Conservation (phyloP, 495 filamentous ascomycete genomes). For the Podospora sp. region DNA sequence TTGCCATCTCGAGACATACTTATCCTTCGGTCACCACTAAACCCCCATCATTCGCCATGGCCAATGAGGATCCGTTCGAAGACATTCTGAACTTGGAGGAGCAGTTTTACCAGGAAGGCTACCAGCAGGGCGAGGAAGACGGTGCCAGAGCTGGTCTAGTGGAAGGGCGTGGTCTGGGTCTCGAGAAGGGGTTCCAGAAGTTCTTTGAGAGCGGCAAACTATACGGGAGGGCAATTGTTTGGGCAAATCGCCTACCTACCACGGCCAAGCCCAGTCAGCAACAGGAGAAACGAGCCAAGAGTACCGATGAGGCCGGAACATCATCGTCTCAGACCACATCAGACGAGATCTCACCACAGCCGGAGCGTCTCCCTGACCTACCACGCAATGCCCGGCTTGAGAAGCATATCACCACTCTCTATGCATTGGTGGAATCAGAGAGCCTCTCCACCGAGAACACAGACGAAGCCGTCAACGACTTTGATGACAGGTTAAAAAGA, state of each 20-base stretch:
- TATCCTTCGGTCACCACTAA: neutral
- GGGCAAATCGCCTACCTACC: constrained; percentile 57
- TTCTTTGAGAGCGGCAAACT: constrained; percentile 77
- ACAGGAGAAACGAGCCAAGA: constrained; percentile 26
- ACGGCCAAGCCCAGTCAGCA: constrained; percentile 13
- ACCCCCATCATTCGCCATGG: neutral
- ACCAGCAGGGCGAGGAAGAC: constrained; percentile 71
- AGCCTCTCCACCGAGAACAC: constrained; percentile 76
- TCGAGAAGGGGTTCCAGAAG: constrained; percentile 93
- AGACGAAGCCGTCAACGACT: constrained; percentile 81
- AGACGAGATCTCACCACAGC: neutral
- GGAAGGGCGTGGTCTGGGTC: constrained; percentile 86
- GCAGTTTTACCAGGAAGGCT: constrained; percentile 83
- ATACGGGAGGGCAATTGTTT: constrained; percentile 80
- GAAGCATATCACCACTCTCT: constrained; percentile 71
- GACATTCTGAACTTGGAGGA: constrained; percentile 77
- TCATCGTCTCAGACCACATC: constrained; percentile 2
- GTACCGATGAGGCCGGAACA: neutral
- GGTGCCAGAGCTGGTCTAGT: constrained; percentile 77
- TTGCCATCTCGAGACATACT: neutral
- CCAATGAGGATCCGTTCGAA: constrained; percentile 62
- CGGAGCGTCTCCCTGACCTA: constrained; percentile 37
- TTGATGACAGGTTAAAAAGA: constrained; percentile 80
- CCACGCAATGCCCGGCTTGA: constrained; percentile 64
- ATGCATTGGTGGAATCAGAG: constrained; percentile 77